Base-by-base conservation (phyloP, 2,329 filamentous ascomycete genomes). In the Nothophaeocryptopus gaeumannii region DNA sequence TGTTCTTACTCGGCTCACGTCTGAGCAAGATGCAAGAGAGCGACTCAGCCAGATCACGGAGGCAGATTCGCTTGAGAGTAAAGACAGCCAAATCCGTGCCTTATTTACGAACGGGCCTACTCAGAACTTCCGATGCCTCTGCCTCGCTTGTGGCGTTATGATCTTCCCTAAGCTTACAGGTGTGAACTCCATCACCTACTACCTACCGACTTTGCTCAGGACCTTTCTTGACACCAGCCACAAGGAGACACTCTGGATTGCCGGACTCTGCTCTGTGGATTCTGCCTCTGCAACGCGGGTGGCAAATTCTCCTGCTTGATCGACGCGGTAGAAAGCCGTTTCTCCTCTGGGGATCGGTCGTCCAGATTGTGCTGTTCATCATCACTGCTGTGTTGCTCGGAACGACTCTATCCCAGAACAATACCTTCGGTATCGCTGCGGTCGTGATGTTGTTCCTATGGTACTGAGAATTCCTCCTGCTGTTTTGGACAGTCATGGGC, bases 61-160 rank as follows among this genome's bases (percentile, higher is more conserved):
- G 7, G 44, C 41, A 8, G 45, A 49, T 40, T 39, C 45, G 5
- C 31, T 52, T 3, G 45, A 43, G 11, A 54, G 70, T 58, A 66
- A 69, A 15, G 66, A 63, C 51, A 70, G 68, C 8, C 68, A 67
- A 1, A 68, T 78, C 63, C 78, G 75, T 54, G 76, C 79, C 1
- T 72, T 84, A 2, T 74, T 84, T 60, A 83, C 80, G 0, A 74
- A 75, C 43, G 82, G 82, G 50, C 82, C 81, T 68, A 84, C 80
- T 5, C 82, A 85, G 67, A 81, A 85, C 62, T 79, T 84, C 69
- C 78, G 82, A 5, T 76, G 83, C 30, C 45, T 53, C 2, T 44
- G 33, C 31, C 40, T 48, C 11, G 45, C 45, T 11, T 30, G 39
- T 34, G 45, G 45, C 7, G 45, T 53, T 2, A 53, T 48, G 45